Conservation (phyloP, 2,329 filamentous ascomycete genomes). For the Aspergillus fructus region DNA sequence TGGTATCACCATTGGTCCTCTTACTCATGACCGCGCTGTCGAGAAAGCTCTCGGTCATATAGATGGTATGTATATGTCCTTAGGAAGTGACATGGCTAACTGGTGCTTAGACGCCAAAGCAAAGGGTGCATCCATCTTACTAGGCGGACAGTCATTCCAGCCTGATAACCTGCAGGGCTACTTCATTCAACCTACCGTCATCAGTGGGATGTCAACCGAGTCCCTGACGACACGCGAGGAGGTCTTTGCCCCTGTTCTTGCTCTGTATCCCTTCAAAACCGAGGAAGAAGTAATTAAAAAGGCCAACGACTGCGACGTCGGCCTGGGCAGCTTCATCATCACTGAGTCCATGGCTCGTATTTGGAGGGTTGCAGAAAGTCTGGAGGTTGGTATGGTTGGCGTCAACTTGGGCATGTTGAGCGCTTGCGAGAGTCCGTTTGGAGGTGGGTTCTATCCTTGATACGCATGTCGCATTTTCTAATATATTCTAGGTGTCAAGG, state of each 20-base stretch:
- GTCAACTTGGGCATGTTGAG: constrained; percentile 28
- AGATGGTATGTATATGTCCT: constrained; percentile 51
- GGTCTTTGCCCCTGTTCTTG: constrained; percentile 63
- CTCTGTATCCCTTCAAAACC: constrained; percentile 63
- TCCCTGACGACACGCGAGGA: constrained; percentile 61
- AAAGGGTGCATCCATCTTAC: constrained; percentile 9
- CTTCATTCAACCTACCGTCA: constrained; percentile 57
- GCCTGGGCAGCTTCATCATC: constrained; percentile 7
- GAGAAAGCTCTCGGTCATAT: constrained; percentile 58
- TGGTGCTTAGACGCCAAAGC: constrained; percentile 58
- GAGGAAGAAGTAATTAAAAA: constrained; percentile 55
- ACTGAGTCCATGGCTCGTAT: constrained; percentile 10
- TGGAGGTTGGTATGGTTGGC: constrained; percentile 23
- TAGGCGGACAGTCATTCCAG: constrained; percentile 64
- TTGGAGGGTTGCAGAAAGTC: constrained; percentile 10
- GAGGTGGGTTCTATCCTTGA: background rate
- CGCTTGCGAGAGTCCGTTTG: constrained; percentile 26
- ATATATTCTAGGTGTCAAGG: background rate
- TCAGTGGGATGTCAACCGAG: constrained; percentile 56
- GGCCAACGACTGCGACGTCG: constrained; percentile 11
- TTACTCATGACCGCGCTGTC: constrained; percentile 25
- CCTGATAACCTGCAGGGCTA: background rate
- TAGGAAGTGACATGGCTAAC: background rate
- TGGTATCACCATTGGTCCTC: constrained; percentile 8
- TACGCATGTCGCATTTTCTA: too few species aligned